phyloP scores from a whole-genome alignment of 306 rosid species.

The Citrullus mucosospermus region DNA sequence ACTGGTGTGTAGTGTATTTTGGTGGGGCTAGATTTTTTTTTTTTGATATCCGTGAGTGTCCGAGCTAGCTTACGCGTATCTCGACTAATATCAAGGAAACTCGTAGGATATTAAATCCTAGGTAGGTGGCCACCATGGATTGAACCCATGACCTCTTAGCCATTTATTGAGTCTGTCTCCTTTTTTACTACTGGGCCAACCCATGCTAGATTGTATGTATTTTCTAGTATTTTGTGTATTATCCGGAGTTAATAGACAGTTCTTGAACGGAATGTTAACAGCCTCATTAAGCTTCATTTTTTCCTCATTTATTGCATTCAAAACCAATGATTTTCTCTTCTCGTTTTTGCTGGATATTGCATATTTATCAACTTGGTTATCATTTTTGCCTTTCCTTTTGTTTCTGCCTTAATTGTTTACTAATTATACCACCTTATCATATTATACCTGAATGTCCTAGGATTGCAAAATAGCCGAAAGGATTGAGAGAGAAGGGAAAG shows the following conservation, averaged over 20 bases:
- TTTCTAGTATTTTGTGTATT: neutral
- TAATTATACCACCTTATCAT: neutral
- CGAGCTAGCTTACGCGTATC: too few species aligned
- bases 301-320: neutral
- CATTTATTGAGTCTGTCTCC: too few species aligned
- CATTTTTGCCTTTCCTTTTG: neutral
- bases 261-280: neutral
- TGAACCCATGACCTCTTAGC: too few species aligned
- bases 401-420: neutral
- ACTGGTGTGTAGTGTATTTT: neutral
- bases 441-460: constrained; percentile 30
- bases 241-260: neutral
- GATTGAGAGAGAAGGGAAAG: constrained; percentile 87
- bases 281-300: neutral
- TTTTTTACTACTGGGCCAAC: too few species aligned
- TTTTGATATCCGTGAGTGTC: too few species aligned
- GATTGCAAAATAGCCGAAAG: constrained; percentile 93
- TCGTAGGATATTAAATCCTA: too few species aligned
- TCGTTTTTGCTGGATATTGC: neutral
- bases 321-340: neutral
- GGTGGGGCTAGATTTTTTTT: neutral
- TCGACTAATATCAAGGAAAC: too few species aligned
- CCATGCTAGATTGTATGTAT: neutral
- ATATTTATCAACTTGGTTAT: neutral
- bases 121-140: too few species aligned